Evolutionary conservation across 768 basidiomycete genomes (phyloP), one percentile per base, ranked within the genome.

Genomic region (Lactifluus echinatus): DNA sequence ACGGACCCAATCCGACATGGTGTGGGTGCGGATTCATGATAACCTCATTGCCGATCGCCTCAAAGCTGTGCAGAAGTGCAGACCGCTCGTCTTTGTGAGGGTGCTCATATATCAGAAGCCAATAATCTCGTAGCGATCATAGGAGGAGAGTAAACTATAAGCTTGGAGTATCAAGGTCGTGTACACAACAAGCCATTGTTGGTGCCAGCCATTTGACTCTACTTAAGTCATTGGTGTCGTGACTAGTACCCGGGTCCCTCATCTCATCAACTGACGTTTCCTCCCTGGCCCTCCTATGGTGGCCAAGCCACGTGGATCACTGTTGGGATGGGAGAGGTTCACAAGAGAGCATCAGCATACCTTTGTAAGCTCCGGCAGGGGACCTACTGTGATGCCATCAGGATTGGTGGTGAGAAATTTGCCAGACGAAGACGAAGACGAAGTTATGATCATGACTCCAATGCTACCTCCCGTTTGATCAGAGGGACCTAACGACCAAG

Each of bases 401-500:
- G 4, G 4, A n/a, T 17, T n/a, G 17, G 19, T n/a, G 21, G 23
- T 45, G 10, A 10, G 31, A 12, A 28, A 8, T 8, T 3, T 11
- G 6, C 10, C n/a, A 8, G 39, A 19, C n/a, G n/a, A 8, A 4
- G 39, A 40, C 17, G 36, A 11, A 2, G 39, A 40, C 2, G 39
- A 40, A n/a, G 39, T 7, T 40, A 19, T 3, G n/a, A 19, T 19
- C 19, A 19, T 19, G 15, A 19, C 19, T 19, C 19, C 19, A 8
- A 5, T 23, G 21, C 40, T 23, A 42, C 12, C 40, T 23, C 40
- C 40, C 11, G 40, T 23, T 42, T 4, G 2, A 42, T 12, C 19
- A 50, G 36, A 10, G 55, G 49, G 24, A 57, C 56, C 56, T 57
- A 33, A 19, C n/a, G 39, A n/a, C 4, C 2, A 39, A 43, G 14